These are phyloP conservation scores for Prunus salicina DNA, from an alignment of 306 rosid genomes.

Conservation along the genomic window DNA sequence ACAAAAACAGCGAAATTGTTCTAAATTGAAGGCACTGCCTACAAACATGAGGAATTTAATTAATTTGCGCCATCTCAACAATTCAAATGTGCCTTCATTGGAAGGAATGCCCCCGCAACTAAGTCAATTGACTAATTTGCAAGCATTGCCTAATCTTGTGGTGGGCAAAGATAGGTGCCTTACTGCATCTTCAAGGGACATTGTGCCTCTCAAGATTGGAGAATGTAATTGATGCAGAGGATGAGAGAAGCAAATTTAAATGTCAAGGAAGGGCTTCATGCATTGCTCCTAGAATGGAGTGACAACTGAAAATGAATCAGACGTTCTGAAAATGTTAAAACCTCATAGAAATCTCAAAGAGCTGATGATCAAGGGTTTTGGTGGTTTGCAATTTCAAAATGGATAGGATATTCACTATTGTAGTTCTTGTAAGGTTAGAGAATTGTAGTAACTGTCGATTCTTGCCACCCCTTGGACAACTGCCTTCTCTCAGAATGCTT, in stretches of 20 bases:
- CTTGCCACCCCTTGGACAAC: conserved; percentile 15
- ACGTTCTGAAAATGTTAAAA: background rate
- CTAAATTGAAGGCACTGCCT: background rate
- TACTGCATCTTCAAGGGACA: background rate
- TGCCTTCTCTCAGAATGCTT: conserved; percentile 15
- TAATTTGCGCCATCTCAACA: conserved; percentile 4
- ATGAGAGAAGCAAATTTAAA: conserved; percentile 7
- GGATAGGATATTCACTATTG: conserved; percentile 7
- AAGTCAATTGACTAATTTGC: conserved; percentile 13
- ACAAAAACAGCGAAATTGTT: background rate
- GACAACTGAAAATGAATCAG: background rate
- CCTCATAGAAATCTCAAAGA: conserved; percentile 21
- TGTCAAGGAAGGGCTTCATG: conserved; percentile 2
- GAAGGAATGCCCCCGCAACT: conserved; percentile 18
- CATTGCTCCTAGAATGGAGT: conserved; percentile 15
- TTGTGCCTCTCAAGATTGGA: conserved; percentile 17
- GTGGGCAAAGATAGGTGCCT: conserved; percentile 1
- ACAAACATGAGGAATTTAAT: background rate
- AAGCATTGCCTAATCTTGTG: conserved; percentile 10
- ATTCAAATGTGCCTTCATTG: background rate
- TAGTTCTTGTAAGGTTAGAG: background rate
- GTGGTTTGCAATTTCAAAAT: conserved; percentile 9
- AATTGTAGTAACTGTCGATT: background rate
- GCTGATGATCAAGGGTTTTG: background rate
- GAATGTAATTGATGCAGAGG: conserved; percentile 1